Evolutionary conservation across 768 basidiomycete species (phyloP), one percentile per base, ranked within the genome.

Genomic region (Gloeopeniophorella convolvens): DNA sequence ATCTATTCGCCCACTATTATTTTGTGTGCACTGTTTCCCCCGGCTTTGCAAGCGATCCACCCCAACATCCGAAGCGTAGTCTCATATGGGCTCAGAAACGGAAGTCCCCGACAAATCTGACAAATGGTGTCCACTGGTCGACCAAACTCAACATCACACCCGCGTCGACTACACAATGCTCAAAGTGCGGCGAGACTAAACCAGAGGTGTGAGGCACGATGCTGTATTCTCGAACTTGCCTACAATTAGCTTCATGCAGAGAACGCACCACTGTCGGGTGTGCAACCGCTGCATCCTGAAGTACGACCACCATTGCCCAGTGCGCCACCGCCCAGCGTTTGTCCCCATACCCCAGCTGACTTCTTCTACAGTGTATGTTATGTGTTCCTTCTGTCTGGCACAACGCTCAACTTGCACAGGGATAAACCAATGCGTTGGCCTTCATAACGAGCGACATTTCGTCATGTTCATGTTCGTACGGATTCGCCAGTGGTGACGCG

Each of bases 391-490:
- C 28, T 27, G 6, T 24, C 16, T 24, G 24, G 18, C 23, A 30
- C 45, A 28, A 15, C 41, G 51, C 21, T 42, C 45, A 18, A 47
- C 33, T n/a, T 24, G 30, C 35, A 6, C 62, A 93, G 90, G 93
- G 93, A 81, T 97, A 42, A 97, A 97, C 66, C 90, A 92, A 78
- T 98, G 95, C 63, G 95, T 99, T 36, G 95, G 95, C 10, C 66
- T 98, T 6, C 75, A 95, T 63, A 99, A 98, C 59, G 94, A 97
- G 63, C 82, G 95, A 0, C 92, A 97, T 68, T 99, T 99, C 60
- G 77, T 95, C 32, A 70, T 98, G 40, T 99, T 98, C 76, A 85
- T 98, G 90, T 89, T 55, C 48, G 83, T 68, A 6, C 28, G 33
- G 15, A 41, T 45, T 42, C 43, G 26, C 36, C 23, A 28, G 34